A percentile compares a stretch with the other conserved stretches of the same genome.
phyloP scores from a whole-genome alignment of 2,329 filamentous ascomycete genomes.

The Aspergillus sp. region DNA sequence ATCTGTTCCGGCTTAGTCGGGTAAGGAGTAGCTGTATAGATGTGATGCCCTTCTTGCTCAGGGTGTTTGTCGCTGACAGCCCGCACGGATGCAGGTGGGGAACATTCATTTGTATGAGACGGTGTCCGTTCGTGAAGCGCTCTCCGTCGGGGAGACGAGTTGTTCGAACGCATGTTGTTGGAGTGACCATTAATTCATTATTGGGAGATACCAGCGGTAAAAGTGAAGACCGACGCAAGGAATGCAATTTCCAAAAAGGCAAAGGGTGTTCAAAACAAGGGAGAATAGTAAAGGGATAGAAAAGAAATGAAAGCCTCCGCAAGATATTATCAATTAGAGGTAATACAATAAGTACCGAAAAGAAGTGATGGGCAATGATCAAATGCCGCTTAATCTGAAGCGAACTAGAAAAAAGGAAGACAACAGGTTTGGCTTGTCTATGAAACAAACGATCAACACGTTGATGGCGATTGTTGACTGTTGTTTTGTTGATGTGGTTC shows the following conservation, averaged over 20 bases:
- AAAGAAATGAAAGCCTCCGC: conserved; percentile 3
- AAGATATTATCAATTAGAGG: conserved; percentile 12
- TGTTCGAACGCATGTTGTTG: conserved; percentile 35
- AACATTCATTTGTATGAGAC: conserved; percentile 46
- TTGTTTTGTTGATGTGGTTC: conserved; percentile 23
- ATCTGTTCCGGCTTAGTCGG: conserved; percentile 50
- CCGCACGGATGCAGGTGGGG: conserved; percentile 38
- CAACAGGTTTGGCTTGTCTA: conserved; percentile 4
- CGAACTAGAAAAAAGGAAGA: neutral
- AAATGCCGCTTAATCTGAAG: conserved; percentile 6
- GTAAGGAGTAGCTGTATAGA: conserved; percentile 45
- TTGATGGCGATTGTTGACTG: conserved; percentile 15
- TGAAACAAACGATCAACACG: conserved; percentile 12
- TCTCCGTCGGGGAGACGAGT: conserved; percentile 37
- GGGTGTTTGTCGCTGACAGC: conserved; percentile 31
- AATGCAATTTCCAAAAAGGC: conserved; percentile 5
- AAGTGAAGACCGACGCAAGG: conserved; percentile 9
- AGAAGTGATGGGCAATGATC: conserved; percentile 11
- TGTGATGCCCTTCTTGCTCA: conserved; percentile 34
- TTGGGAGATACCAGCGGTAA: conserved; percentile 16
- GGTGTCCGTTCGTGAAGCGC: conserved; percentile 48
- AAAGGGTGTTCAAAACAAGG: conserved; percentile 3
- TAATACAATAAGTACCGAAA: conserved; percentile 9
- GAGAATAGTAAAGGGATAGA: conserved; percentile 7
- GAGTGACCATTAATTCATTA: conserved; percentile 32